These are phyloP conservation scores for Fusarium abutilonis DNA, from an alignment of 2,329 filamentous ascomycete species.

Conservation along the genomic window DNA sequence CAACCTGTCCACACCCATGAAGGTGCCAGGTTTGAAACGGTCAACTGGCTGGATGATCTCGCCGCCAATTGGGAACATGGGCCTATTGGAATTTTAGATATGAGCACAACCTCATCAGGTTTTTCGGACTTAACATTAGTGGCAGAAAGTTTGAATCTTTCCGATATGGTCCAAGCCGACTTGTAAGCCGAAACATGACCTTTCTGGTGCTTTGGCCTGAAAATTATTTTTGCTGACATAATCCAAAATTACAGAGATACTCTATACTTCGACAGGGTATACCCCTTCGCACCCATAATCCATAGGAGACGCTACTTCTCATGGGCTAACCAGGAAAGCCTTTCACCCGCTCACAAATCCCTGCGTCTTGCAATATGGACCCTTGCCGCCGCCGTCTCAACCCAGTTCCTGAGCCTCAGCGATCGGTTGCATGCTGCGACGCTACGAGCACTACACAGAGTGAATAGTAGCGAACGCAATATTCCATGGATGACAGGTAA, in stretches of 20 bases:
- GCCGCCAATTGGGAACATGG: too few species aligned
- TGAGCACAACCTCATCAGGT: too few species aligned
- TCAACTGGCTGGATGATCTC: too few species aligned
- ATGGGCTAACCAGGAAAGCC: neutral
- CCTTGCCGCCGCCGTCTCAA: neutral
- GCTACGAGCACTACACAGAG: neutral
- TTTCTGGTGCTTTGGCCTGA: neutral
- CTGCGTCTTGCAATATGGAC: neutral
- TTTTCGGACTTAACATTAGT: too few species aligned
- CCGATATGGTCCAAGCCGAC: neutral
- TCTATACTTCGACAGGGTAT: neutral
- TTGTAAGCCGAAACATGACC: neutral
- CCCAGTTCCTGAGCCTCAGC: neutral
- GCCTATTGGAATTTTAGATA: too few species aligned
- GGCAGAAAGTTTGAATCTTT: too few species aligned
- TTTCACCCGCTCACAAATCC: neutral
- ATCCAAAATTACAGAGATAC: neutral
- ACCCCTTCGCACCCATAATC: neutral
- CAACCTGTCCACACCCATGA: too few species aligned
- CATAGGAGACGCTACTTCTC: neutral
- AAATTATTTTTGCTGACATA: neutral
- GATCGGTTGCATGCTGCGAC: neutral
- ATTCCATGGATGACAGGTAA: neutral
- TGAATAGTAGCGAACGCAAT: neutral
- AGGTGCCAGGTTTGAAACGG: too few species aligned